A percentile compares a stretch with the other conserved stretches of the same genome.
Evolutionary conservation across 169 alveolate species (phyloP).

Genomic region (Miamiensis avidus): DNA sequence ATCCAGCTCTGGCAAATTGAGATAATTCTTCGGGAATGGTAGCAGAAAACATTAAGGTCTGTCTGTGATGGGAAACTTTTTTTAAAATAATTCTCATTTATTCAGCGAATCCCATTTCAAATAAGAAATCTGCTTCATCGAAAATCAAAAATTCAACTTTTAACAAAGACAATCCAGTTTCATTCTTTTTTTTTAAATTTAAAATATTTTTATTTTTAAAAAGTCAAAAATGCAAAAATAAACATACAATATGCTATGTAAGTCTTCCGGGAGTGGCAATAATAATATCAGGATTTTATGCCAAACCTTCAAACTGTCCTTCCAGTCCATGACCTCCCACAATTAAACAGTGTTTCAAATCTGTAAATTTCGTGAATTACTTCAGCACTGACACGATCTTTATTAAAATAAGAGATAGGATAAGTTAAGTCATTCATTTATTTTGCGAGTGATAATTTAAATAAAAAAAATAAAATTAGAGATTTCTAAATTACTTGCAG

Average conservation of each 20-base stretch:
- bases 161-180: conserved; percentile 81
- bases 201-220: conserved; percentile 1
- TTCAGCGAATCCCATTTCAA: conserved; percentile 94
- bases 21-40: conserved; percentile 93
- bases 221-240: neutral
- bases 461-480: too few relatives aligned
- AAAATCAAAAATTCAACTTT: conserved; percentile 88
- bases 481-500: too few relatives aligned
- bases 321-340: conserved; percentile 95
- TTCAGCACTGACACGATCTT: conserved; percentile 53
- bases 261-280: conserved; percentile 97
- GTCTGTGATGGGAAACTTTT: conserved; percentile 81
- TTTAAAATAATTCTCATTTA: conserved; percentile 88
- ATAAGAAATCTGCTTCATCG: conserved; percentile 96
- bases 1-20: conserved; percentile 89
- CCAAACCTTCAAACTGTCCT: conserved; percentile 91
- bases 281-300: conserved; percentile 94
- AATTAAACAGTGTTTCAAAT: conserved; percentile 87
- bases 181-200: conserved; percentile 23
- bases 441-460: too few relatives aligned
- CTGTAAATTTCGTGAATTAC: conserved; percentile 72
- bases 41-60: conserved; percentile 92
- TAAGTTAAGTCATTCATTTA: too few relatives aligned
- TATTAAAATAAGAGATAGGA: neutral
- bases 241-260: conserved; percentile 90